A percentile compares a stretch with the other conserved stretches of the same genome.
Conservation (phyloP, 768 basidiomycete species). For the Hypholoma fasciculare region DNA sequence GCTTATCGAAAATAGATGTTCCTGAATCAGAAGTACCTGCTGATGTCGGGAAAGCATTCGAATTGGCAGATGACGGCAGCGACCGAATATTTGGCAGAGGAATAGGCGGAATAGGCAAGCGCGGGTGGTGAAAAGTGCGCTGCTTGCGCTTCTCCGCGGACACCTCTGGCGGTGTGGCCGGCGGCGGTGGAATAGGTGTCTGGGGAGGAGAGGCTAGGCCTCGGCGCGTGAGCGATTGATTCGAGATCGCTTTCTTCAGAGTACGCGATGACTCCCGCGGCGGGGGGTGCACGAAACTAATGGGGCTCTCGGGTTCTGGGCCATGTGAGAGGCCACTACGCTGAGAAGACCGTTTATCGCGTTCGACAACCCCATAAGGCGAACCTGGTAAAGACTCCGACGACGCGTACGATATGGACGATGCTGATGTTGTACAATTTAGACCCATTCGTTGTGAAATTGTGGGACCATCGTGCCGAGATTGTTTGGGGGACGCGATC, state of each 20-base stretch:
- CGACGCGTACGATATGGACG: constrained; percentile 45
- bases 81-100: constrained; percentile 36
- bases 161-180: constrained; percentile 26
- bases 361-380: constrained; percentile 26
- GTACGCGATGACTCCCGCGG: constrained; percentile 26
- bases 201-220: constrained; percentile 33
- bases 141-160: constrained; percentile 49
- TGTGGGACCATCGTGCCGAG: not conserved
- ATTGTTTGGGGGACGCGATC: not conserved
- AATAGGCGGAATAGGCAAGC: constrained; percentile 53
- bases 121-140: constrained; percentile 63
- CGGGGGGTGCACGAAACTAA: constrained; percentile 12
- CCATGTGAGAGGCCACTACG: constrained; percentile 20
- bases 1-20: constrained; percentile 14
- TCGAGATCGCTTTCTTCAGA: constrained; percentile 57
- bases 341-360: constrained; percentile 26
- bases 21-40: constrained; percentile 15
- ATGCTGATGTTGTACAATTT: constrained; percentile 24
- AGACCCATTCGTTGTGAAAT: constrained; percentile 1
- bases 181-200: constrained; percentile 17
- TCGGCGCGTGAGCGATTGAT: constrained; percentile 45
- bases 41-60: constrained; percentile 14
- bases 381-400: constrained; percentile 24
- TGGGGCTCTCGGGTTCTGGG: constrained; percentile 12
- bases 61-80: constrained; percentile 20